Evolutionary conservation across 345 rosid genomes (phyloP), one percentile per base, ranked within the genome.

Genomic region (Kandelia obovata): DNA sequence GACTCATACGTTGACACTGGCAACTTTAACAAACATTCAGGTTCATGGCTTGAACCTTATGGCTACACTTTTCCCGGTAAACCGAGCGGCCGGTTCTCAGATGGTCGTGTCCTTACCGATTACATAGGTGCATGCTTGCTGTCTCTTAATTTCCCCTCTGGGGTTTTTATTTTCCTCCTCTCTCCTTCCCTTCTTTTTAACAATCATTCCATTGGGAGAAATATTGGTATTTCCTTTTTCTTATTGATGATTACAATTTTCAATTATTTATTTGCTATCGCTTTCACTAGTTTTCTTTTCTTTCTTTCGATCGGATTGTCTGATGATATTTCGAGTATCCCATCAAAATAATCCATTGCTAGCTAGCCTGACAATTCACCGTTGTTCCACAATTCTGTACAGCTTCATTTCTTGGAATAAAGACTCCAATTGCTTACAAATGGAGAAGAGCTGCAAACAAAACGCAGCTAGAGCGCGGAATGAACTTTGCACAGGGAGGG

Each of bases 101-200:
- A 72, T 30, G 76, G 76, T n/a, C 76, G 70, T 20, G 71, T 72
- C 30, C 46, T 72, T 6, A 72, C 76, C 0, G 76, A 72, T 34
- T 58, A 58, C 25, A 46, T 72, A 31, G 76, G 76, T 72, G 0
- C 35, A 26, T 16, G 1, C 5, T 9, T 28, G 2, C 10, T 5
- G 2, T 3, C 23, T 1, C n/a, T 26, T 17, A 34, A 7, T 53
- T 3, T 52, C 2, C 1, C 13, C 20, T 53, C 10, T 15, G 1
- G 39, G 4, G 6, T 0, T 2, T 6, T 57, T 16, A 17, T 57
- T 5, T 16, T 58, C 4, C 23, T 1, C 37, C 1, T 4, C 8
- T 5, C 26, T 26, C 16, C 9, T 55, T 9, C 28, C 13, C 11
- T 23, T 55, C n/a, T n/a, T 43, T 43, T 43, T 43, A 15, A 43